Conservation (phyloP, 495 filamentous ascomycete species). For the Hypoxylon perforatum region DNA sequence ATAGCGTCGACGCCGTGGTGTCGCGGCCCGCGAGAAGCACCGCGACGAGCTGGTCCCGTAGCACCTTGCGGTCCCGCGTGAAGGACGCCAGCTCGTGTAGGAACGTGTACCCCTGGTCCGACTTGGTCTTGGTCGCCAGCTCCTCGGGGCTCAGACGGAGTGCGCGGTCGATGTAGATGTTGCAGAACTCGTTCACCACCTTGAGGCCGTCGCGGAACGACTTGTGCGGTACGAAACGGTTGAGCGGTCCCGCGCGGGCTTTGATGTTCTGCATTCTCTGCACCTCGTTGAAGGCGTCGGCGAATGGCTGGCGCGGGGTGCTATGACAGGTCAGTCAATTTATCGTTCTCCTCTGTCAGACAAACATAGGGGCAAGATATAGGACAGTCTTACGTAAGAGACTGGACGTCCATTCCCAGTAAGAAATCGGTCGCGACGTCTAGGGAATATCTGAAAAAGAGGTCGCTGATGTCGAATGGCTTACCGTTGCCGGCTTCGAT, state of each 20-base stretch:
- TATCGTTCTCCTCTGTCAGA: constrained; percentile 14
- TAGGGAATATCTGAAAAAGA: constrained; percentile 85
- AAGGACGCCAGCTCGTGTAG: constrained; percentile 80
- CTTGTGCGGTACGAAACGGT: constrained; percentile 63
- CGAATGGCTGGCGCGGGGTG: constrained; percentile 64
- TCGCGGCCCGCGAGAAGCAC: too few species aligned
- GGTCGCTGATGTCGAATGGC: constrained; percentile 72
- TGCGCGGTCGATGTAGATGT: constrained; percentile 75
- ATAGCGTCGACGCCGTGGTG: too few species aligned
- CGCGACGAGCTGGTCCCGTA: constrained; percentile 85
- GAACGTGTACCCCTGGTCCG: constrained; percentile 79
- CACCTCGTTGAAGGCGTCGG: constrained; percentile 78
- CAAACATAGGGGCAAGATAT: background rate
- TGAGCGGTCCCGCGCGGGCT: constrained; percentile 67
- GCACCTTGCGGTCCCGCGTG: constrained; percentile 75
- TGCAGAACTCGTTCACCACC: constrained; percentile 78
- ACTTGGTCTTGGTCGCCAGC: constrained; percentile 69
- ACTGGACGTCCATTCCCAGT: constrained; percentile 79
- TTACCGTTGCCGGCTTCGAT: constrained; percentile 58
- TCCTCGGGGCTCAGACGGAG: constrained; percentile 71
- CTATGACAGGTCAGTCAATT: constrained; percentile 33
- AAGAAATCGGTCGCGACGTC: constrained; percentile 88
- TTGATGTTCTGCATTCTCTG: constrained; percentile 74
- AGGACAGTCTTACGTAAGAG: constrained; percentile 59
- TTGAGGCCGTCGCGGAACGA: constrained; percentile 71